Evolutionary conservation across 2,329 filamentous ascomycete species (phyloP), one percentile per base, ranked within the genome.

Genomic region (Aphanocladium album): DNA sequence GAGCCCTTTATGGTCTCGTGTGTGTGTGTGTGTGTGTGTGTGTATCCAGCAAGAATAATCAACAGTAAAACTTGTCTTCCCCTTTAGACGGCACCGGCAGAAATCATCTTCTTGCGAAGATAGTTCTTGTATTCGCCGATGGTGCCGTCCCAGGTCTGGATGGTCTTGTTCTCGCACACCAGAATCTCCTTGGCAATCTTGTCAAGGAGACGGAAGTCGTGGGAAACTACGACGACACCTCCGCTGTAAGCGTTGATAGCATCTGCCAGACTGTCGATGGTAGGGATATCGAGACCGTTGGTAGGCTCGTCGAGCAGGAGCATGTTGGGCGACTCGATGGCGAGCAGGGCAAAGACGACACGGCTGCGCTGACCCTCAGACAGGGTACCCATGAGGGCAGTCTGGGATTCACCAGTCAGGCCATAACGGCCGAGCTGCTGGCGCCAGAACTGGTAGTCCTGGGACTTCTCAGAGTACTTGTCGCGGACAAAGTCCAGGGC

Each of bases 141-240:
- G 66, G 79, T 80, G 70, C 93, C 93, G 65, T 93, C 88, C 95
- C 95, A 99, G 70, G 86, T 79, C 69, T 84, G 87, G 69, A 98
- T 92, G 16, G 92, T 93, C 84, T 93, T 92, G 87, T 99, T 92
- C 81, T 99, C 95, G 79, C 96, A 99, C 60, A 99, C 95, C 80
- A 99, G 87, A 77, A 99, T 99, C 77, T 99, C 91, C 85, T 99
- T 99, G 69, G 95, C 95, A 76, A 99, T 98, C 84, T 96, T 97
- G 86, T 99, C 95, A 67, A 99, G 87, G 71, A 99, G 83, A 83
- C 93, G 89, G 86, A 99, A 99, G 77, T 99, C 95, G 89, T 99
- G 95, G 70, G 90, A 96, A 61, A 99, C 95, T 66, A 98, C 93
- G 58, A 98, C 91, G 56, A 98, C 93, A 89, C 96, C 95, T 71